Evolutionary conservation across 2,329 filamentous ascomycete genomes (phyloP).

Genomic region (Dothiorella sarmentorum): DNA sequence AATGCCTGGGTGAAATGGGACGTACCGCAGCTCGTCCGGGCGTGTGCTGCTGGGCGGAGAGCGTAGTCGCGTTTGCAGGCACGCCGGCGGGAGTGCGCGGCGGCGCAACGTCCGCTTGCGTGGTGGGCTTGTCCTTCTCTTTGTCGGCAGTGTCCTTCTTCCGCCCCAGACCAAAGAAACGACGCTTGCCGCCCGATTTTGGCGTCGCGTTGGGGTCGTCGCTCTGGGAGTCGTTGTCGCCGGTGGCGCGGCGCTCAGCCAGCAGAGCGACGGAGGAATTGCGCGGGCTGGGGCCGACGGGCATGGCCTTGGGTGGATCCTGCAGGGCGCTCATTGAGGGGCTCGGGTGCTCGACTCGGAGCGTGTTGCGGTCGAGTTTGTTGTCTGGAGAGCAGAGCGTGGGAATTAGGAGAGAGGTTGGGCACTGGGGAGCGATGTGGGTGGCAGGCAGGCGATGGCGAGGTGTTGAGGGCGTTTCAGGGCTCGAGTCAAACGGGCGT

Average conservation of each 20-base stretch:
- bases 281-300: slow-evolving; percentile 21
- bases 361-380: neutral
- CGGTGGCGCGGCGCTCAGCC: slow-evolving; percentile 21
- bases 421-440: neutral
- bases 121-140: slow-evolving; percentile 13
- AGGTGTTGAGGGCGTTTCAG: slow-evolving; percentile 2
- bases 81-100: slow-evolving; percentile 2
- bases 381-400: neutral
- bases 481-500: slow-evolving; percentile 7
- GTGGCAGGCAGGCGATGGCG: neutral
- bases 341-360: neutral
- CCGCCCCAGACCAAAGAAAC: slow-evolving; percentile 36
- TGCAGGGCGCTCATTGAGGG: slow-evolving; percentile 27
- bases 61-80: slow-evolving; percentile 10
- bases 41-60: neutral
- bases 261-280: slow-evolving; percentile 24
- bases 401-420: neutral
- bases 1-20: slow-evolving; percentile 24
- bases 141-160: slow-evolving; percentile 31
- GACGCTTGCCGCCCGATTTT: slow-evolving; percentile 30
- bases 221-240: slow-evolving; percentile 23
- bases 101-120: neutral
- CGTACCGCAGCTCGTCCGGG: neutral
- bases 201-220: neutral
- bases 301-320: slow-evolving; percentile 21